These are phyloP conservation scores for Didymella arachidicola DNA, from an alignment of 2,329 filamentous ascomycete genomes.

Conservation along the genomic window DNA sequence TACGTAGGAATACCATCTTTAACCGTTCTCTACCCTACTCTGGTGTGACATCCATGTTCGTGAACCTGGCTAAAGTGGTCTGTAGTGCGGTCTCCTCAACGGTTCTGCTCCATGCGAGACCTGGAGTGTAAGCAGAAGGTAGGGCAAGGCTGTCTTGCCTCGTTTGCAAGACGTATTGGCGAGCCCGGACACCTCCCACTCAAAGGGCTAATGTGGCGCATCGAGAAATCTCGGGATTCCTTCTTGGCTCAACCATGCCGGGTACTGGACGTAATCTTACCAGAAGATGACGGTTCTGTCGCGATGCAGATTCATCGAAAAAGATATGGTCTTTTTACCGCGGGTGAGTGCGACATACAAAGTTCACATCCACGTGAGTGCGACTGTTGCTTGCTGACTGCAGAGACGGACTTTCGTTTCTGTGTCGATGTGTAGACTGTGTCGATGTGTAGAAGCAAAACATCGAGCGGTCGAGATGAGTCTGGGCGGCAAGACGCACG, in stretches of 20 bases:
- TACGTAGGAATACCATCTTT: neutral
- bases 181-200: conserved; percentile 3
- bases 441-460: neutral
- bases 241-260: conserved; percentile 18
- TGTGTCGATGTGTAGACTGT: neutral
- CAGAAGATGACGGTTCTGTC: conserved; percentile 3
- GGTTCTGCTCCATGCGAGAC: neutral
- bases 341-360: neutral
- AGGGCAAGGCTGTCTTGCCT: conserved; percentile 2
- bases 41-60: neutral
- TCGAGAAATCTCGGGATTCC: conserved; percentile 14
- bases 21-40: neutral
- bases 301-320: conserved; percentile 1
- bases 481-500: conserved; percentile 15
- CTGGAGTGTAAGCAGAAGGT: no score
- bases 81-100: neutral
- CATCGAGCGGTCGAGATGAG: conserved; percentile 1
- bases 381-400: neutral
- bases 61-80: neutral
- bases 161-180: neutral
- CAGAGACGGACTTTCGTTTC: neutral
- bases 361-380: neutral
- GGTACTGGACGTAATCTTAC: conserved; percentile 14
- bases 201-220: conserved; percentile 14
- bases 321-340: neutral